Percentiles rank a stretch among this genome's conserved stretches.
Evolutionary conservation across 164 flowering plant species (phyloP).

Genomic region (Liriodendron chinense): DNA sequence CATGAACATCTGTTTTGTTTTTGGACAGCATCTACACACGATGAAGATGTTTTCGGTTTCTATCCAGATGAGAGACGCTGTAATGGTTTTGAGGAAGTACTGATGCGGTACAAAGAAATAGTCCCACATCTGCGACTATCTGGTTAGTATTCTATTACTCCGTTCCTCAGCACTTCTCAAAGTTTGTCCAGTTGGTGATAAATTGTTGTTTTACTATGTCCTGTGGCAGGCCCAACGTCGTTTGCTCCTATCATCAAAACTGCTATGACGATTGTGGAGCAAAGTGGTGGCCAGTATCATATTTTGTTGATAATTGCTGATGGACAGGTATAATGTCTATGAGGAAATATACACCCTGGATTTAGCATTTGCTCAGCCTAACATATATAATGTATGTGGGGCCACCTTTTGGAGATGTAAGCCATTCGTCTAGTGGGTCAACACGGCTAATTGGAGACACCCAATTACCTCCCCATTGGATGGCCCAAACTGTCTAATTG

Average conservation of each 20-base stretch:
- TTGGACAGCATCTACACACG: conserved; percentile 81
- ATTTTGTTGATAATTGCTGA: conserved; percentile 92
- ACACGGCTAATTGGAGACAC: neutral
- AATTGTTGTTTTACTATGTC: neutral
- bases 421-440: neutral
- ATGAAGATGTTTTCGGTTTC: conserved; percentile 91
- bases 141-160: conserved; percentile 33
- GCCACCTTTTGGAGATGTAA: neutral
- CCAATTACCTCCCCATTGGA: neutral
- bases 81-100: conserved; percentile 86
- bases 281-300: conserved; percentile 94
- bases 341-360: too few relatives aligned
- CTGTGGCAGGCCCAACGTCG: conserved; percentile 85
- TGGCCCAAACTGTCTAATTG: neutral
- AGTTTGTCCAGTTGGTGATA: neutral
- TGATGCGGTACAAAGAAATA: conserved; percentile 68
- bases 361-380: too few relatives aligned
- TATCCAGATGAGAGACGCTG: conserved; percentile 72
- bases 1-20: neutral
- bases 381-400: too few relatives aligned
- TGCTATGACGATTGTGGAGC: conserved; percentile 82
- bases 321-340: conserved; percentile 66
- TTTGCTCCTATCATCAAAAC: conserved; percentile 90
- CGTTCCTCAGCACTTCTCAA: too few relatives aligned
- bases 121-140: conserved; percentile 78